Evolutionary conservation across 225 moss, liverwort and hornwort genomes (phyloP).

Genomic region (Antitrichia curtipendula): DNA sequence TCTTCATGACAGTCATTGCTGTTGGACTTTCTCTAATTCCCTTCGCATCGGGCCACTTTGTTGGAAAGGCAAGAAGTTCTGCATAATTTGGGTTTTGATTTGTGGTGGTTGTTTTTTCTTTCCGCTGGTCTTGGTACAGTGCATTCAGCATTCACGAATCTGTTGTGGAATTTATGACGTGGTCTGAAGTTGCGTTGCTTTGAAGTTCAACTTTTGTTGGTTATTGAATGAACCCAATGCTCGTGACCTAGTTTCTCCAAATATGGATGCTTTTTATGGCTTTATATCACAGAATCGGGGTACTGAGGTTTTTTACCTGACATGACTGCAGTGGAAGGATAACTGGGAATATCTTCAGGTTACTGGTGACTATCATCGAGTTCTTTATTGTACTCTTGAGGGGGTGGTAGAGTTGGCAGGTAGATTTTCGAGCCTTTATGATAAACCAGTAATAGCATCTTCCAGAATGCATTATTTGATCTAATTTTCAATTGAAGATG

Average conservation of each 20-base stretch:
- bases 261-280: background rate
- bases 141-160: background rate
- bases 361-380: slow-evolving; percentile 44
- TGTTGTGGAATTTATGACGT: background rate
- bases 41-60: slow-evolving; percentile 54
- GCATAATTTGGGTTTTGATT: background rate
- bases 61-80: slow-evolving; percentile 44
- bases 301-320: background rate
- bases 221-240: background rate
- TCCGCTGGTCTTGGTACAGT: background rate
- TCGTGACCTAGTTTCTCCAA: background rate
- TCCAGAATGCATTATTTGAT: background rate
- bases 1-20: slow-evolving; percentile 57
- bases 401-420: slow-evolving; percentile 40
- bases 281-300: background rate
- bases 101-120: background rate
- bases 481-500: background rate
- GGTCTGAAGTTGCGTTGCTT: background rate
- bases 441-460: background rate
- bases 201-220: background rate
- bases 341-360: slow-evolving; percentile 47
- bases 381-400: slow-evolving; percentile 30
- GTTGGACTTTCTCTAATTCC: slow-evolving; percentile 62
- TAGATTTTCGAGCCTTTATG: background rate
- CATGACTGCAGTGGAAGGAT: slow-evolving; percentile 35